Base-by-base conservation (phyloP, 23 red algal species). In the Gracilaria gracilis region DNA sequence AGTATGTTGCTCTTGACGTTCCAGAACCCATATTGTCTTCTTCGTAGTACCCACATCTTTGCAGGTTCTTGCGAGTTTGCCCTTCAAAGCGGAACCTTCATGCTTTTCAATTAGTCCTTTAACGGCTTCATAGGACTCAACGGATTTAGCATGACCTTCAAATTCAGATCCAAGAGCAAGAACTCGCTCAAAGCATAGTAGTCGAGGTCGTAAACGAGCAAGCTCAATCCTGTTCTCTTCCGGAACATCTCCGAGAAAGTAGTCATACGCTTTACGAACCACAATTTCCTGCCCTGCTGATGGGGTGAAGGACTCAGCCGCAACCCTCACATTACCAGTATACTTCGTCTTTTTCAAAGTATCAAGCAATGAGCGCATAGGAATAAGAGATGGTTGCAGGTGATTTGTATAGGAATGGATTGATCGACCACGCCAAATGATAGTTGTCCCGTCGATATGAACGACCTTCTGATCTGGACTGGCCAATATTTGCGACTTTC, bases 371-470 rank as follows among this genome's bases (percentile, higher is more conserved):
- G 84, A 72, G 17, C 84, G 84, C 35, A 88, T 88, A 31, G 84
- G 84, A 53, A 88, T 88, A 1, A 88, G 57, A 3, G 84, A 75
- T 5, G 31, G 35, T n/a, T 75, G 66, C 31, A 88, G 47, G 19
- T 88, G 84, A 12, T 58, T 33, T 38, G 67, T 39, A n/a, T 88
- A 61, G 21, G 54, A 25, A 46, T 75, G 51, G 21, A 88, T 58
- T 37, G 65, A 62, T 38, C 84, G 84, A 19, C 84, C 84, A 29
- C 84, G 84, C 84, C 84, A 88, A 8, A 88, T 36, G 49, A 88
- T 78, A 21, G 84, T 88, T 38, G 84, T 88, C 17, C 84, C 84
- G 32, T 48, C 42, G 37, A 88, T 31, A 20, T 76, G 71, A 74
- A 75, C 70, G 0, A 78, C 71, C 47, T 88, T 88, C 46, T 88